Base-by-base conservation (phyloP, 768 basidiomycete genomes). In the Suillus placidus region DNA sequence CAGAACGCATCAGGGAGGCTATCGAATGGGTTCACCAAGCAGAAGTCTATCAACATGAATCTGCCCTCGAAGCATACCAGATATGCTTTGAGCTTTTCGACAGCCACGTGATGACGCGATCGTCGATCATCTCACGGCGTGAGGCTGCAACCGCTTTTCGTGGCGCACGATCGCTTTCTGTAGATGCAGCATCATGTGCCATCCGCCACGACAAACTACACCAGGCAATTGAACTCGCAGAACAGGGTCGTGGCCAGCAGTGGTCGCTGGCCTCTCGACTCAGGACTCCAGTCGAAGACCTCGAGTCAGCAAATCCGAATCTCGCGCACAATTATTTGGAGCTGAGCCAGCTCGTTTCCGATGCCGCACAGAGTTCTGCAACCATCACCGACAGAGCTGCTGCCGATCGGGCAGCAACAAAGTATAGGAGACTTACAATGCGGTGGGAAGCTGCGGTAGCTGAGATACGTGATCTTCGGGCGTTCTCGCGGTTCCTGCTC, bases 231-330 rank as follows among this genome's bases (percentile, higher is more conserved):
- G 72, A 74, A 64, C 73, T 74, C 68, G 54, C 73, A 43, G 76
- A 77, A 71, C 45, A 47, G n/a, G 45, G 45, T 2, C 45, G n/a
- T 47, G 45, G 71, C 10, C 63, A 75, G 20, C 69, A 74, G 2
- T 77, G 76, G 75, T 68, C 67, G n/a, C 72, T 76, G 58, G 42
- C 75, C 3, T 61, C 70, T 16, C 67, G 70, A 18, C 71, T 74
- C 6, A 70, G 71, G 4, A 69, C 71, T 12, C 70, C 75, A 9
- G 42, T 74, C 9, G 74, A 77, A 58, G 66, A 68, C 52, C 68
- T 75, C 20, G 37, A 60, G 16, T 37, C 23, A 3, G 14, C 14
- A 3, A 60, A 67, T 32, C 3, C 30, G 1, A 3, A 42, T 2
- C 34, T 51, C 4, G 45, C 45, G 9, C 20, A 8, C 20, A 20